Evolutionary conservation across 306 rosid genomes (phyloP), one percentile per base, ranked within the genome.

Genomic region (Rosa lucieae): DNA sequence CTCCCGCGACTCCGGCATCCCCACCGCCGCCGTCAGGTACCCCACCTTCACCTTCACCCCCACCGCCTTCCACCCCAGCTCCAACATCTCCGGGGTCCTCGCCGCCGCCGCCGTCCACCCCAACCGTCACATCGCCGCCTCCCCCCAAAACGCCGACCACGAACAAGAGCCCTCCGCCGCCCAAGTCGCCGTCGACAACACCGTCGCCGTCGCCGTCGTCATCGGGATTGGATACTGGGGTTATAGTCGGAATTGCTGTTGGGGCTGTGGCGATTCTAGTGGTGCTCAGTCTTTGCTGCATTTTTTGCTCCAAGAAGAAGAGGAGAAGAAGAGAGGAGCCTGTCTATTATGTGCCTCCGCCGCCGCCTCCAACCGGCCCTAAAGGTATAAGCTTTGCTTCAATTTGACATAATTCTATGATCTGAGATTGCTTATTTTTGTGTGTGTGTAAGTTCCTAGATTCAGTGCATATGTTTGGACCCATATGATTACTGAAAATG

Each of bases 271-370:
- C 85, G 63, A 21, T 96, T 37, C 75, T 96, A 21, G 59, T 87
- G 47, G 85, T 93, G 55, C 40, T 96, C 48, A 89, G 89, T 78
- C 12, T 91, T 61, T 76, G 83, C 35, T 91, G 89, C 82, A 63
- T 96, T 35, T 93, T 89, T 74, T 81, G 90, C 42, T 72, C 83
- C 17, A 96, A 87, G 88, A 93, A 89, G 89, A 94, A 88, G 85
- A 89, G 86, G 87, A 90, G 93, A 67, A 90, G 92, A 65, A 82
- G 82, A 55, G 88, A 78, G 35, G 92, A 89, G 42, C 91, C 87
- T 42, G 89, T 18, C 18, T 80, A 88, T 78, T 88, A 90, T 76
- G 82, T 61, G 46, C 97, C 88, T 14, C 92, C 87, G 9, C 88
- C 88, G n/a, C 90, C 82, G 59, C 84, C 89, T 20, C 74, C 81